phyloP scores from a whole-genome alignment of 179 eudicot species.

The Nepenthes alata region DNA sequence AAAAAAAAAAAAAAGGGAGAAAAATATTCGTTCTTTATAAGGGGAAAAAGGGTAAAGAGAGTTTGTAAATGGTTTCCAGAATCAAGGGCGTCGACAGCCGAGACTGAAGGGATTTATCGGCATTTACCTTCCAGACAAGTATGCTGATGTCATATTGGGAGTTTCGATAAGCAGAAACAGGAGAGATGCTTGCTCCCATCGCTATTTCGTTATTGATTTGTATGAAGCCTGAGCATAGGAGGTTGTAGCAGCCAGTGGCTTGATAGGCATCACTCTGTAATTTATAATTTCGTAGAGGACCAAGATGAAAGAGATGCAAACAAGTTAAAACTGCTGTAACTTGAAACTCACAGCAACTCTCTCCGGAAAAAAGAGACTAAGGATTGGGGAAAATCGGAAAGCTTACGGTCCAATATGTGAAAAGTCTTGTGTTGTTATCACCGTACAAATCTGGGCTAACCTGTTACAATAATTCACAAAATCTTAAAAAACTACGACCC shows the following conservation, averaged over 20 bases:
- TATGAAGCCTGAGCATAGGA: constrained; percentile 94
- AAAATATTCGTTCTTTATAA: too few relatives aligned
- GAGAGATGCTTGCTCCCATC: constrained; percentile 99
- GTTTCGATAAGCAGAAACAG: constrained; percentile 66
- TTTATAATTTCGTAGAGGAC: not conserved
- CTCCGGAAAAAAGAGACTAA: not conserved
- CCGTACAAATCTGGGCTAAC: constrained; percentile 99
- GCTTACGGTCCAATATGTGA: constrained; percentile 99
- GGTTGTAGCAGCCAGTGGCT: constrained; percentile 98
- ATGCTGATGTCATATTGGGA: constrained; percentile 96
- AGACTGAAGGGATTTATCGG: constrained; percentile 11
- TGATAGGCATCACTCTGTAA: constrained; percentile 99
- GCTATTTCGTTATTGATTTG: constrained; percentile 92
- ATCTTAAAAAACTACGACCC: not conserved
- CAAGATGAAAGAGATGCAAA: not conserved
- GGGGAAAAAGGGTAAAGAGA: not conserved
- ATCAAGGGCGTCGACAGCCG: not conserved
- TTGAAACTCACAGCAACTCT: not conserved
- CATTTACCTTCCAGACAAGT: constrained; percentile 95
- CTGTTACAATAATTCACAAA: constrained; percentile 23
- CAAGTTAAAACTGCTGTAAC: not conserved
- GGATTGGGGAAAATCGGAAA: not conserved
- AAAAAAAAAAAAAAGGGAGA: too few relatives aligned
- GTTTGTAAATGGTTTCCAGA: not conserved
- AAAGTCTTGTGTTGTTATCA: constrained; percentile 96